Base-by-base conservation (phyloP, 352 stramenopile genomes). In the Pythium phragmitis region DNA sequence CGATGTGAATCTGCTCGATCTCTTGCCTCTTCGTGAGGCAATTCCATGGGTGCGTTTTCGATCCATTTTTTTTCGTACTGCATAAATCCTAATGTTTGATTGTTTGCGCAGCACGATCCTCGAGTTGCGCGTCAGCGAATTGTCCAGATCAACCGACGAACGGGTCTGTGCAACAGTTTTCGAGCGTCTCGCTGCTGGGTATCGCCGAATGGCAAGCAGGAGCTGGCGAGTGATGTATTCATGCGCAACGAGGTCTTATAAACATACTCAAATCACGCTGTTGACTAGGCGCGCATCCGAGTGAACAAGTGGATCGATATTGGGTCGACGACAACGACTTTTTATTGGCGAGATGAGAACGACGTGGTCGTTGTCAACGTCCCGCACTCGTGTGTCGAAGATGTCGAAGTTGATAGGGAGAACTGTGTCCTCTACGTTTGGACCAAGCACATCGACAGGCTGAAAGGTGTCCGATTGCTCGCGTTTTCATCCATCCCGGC, bases 241-340 rank as follows among this genome's bases (percentile, higher is more conserved):
- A 8, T 42, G 14, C 39, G 8, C 26, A 19, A 19, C 39, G 21
- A 36, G 48, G 23, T 1, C 14, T 26, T 46, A n/a, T 21, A 8
- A 46, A n/a, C 7, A 6, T 41, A 21, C 26, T 55, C 17, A 55
- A 7, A 19, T 36, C 5, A 11, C 7, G 4, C 13, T 34, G 51
- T 46, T 43, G 3, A 6, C 26, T 23, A 89, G 77, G 60, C 68
- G 12, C 74, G 69, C 5, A 69, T 82, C 48, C 52, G 57, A 46
- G 70, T 86, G 9, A 77, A 87, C 46, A 67, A 76, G 39, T 87
- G 78, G 78, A 49, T 85, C 17, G 80, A 89, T 57, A 69, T 87
- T 53, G 78, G 80, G 0, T 65, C 54, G 1, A 80, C 62, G 0
- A 82, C 66, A 7, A 69, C 72, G 33, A 85, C 68, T 2, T 87